Percentiles rank a stretch among this genome's conserved stretches.
These are phyloP conservation scores for Hansenula anomala DNA, from an alignment of 1,139 yeast genomes.

Conservation along the genomic window DNA sequence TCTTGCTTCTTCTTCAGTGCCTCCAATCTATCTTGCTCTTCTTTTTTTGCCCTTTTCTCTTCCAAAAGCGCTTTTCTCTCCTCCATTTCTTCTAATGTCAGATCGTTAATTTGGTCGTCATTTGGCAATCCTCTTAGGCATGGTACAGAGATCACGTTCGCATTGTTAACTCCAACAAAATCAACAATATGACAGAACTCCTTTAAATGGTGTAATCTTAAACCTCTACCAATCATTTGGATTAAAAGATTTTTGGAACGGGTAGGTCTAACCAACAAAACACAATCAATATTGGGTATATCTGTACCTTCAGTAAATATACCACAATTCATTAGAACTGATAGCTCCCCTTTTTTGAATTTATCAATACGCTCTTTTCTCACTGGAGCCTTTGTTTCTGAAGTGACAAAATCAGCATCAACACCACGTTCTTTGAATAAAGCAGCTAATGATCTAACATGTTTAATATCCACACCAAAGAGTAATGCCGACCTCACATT, in stretches of 20 bases:
- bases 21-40: conserved; percentile 1
- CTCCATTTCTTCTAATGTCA: conserved; percentile 27
- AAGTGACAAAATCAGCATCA: conserved; percentile 71
- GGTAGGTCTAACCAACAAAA: conserved; percentile 79
- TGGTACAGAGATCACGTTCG: conserved; percentile 61
- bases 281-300: conserved; percentile 82
- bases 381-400: conserved; percentile 50
- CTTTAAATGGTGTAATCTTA: conserved; percentile 61
- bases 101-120: conserved; percentile 29
- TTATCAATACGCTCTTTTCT: conserved; percentile 50
- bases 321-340: conserved; percentile 81
- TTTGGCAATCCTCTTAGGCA: conserved; percentile 48
- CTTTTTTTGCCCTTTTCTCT: conserved; percentile 5
- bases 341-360: conserved; percentile 57
- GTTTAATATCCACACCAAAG: conserved; percentile 73
- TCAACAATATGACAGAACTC: conserved; percentile 70
- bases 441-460: conserved; percentile 52
- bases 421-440: conserved; percentile 57
- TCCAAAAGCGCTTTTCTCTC: conserved; percentile 21
- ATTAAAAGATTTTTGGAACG: conserved; percentile 63
- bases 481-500: conserved; percentile 51
- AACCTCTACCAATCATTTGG: conserved; percentile 93
- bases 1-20: neutral
- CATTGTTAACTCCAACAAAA: conserved; percentile 57
- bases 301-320: conserved; percentile 96